Evolutionary conservation across 345 rosid species (phyloP), one percentile per base, ranked within the genome.

Genomic region (Aethionema arabicum): DNA sequence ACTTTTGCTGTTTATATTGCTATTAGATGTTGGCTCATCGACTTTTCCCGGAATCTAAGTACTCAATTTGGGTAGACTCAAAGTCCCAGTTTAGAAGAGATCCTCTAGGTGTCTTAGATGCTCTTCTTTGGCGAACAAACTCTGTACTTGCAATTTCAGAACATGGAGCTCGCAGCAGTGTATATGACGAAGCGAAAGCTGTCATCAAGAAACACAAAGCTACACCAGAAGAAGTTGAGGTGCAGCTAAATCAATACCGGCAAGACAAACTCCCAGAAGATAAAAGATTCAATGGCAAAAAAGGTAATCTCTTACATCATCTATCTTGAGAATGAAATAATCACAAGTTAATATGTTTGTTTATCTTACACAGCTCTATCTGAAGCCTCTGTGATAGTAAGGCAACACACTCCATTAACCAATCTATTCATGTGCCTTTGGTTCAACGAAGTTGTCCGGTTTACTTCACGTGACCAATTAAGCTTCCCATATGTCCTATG

Each of bases 51-150:
- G 59, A 66, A 5, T 80, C 92, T 5, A 83, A 79, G 79, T 89
- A 83, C 69, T 89, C 96, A 13, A 78, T 89, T 48, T 92, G 98
- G 98, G 98, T 92, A 35, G 98, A 92, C 68, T 92, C 98, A 5
- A 92, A 92, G 75, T 89, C 96, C 62, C 96, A 92, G 74, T 89
- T 92, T 56, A 82, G 98, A 65, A 92, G 96, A 72, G 98, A 92
- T 37, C 96, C 98, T 64, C 65, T 92, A 8, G 96, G 95, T 44
- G 96, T 89, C 37, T 40, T 89, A 53, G 96, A 92, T 62, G 91
- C 95, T 31, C 93, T 92, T 59, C 92, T 91, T 50, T 89, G 95
- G 95, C 87, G 91, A 56, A 73, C 89, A 63, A 86, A 85, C 77
- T 92, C 91, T 13, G 84, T 79, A 16, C 77, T 92, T 63, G 98